These are phyloP conservation scores for Sisymbrium irio DNA, from an alignment of 345 rosid species.

Conservation along the genomic window DNA sequence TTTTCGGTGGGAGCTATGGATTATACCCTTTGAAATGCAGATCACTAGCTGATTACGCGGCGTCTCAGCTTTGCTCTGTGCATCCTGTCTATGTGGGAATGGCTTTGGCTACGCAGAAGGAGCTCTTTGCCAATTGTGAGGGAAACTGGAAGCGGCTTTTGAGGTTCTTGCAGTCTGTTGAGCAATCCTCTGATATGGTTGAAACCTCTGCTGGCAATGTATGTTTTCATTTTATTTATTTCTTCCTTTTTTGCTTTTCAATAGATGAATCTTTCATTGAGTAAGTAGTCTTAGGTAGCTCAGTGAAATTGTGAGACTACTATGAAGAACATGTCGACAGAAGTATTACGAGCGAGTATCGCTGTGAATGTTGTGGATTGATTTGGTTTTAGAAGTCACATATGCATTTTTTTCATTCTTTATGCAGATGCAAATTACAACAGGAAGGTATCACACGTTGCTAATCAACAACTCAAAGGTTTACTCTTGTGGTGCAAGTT, in stretches of 20 bases:
- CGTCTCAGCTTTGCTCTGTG: slow-evolving; percentile 66
- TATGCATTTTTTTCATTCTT: slow-evolving; percentile 12
- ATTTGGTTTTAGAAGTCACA: slow-evolving; percentile 15
- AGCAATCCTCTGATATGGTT: slow-evolving; percentile 67
- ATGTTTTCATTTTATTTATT: slow-evolving; percentile 38
- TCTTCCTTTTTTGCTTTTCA: slow-evolving; percentile 17
- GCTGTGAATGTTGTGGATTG: background rate
- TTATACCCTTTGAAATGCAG: slow-evolving; percentile 61
- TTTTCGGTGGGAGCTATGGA: slow-evolving; percentile 66
- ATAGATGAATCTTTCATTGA: background rate
- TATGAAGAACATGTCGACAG: background rate
- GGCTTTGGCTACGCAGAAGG: slow-evolving; percentile 49
- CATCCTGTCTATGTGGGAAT: slow-evolving; percentile 54
- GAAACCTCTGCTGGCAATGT: slow-evolving; percentile 91
- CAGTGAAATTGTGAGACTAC: background rate
- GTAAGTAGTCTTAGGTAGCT: background rate
- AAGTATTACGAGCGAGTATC: background rate
- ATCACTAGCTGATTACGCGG: slow-evolving; percentile 80
- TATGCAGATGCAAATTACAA: slow-evolving; percentile 90
- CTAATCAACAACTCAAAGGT: slow-evolving; percentile 78
- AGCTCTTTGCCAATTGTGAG: slow-evolving; percentile 69
- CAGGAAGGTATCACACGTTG: slow-evolving; percentile 89
- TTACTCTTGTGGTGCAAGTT: slow-evolving; percentile 90
- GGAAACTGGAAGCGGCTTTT: slow-evolving; percentile 87
- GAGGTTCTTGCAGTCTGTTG: slow-evolving; percentile 86